Percentiles rank a stretch among this genome's conserved stretches.
These are phyloP conservation scores for Nemophila menziesii DNA, from an alignment of 257 asterid species.

Conservation along the genomic window DNA sequence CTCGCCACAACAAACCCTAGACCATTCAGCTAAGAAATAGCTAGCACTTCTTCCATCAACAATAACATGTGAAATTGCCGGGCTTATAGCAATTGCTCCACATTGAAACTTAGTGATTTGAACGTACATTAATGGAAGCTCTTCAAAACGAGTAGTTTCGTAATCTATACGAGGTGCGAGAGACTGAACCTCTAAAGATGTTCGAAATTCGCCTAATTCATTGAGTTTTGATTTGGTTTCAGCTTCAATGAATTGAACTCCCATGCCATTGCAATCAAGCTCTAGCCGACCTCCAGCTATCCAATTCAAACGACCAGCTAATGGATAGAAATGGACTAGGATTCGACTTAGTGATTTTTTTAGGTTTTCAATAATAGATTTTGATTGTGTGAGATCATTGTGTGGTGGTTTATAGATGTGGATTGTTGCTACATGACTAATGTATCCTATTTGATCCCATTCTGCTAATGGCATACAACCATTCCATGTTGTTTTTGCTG, in stretches of 20 bases:
- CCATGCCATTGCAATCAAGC: conserved; percentile 39
- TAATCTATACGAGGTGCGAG: conserved; percentile 15
- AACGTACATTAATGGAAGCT: conserved; percentile 5
- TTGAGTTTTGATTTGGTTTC: conserved; percentile 27
- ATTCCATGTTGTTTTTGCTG: conserved; percentile 35
- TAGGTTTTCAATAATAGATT: conserved; percentile 8
- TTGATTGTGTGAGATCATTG: conserved; percentile 4
- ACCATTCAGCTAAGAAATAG: conserved; percentile 13
- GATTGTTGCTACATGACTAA: conserved; percentile 45
- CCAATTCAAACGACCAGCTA: conserved; percentile 45
- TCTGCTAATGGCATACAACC: conserved; percentile 25
- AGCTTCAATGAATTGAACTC: conserved; percentile 36
- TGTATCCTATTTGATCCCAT: conserved; percentile 42
- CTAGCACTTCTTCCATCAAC: conserved; percentile 12
- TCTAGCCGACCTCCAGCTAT: conserved; percentile 41
- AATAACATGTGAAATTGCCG: conserved; percentile 6
- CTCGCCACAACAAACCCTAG: conserved; percentile 19
- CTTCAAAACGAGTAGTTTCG: background rate
- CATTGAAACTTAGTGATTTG: conserved; percentile 15
- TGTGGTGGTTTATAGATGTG: conserved; percentile 29
- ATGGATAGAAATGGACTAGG: conserved; percentile 36
- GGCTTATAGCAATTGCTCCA: conserved; percentile 13
- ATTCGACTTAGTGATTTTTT: conserved; percentile 29
- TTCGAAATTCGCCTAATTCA: conserved; percentile 48
- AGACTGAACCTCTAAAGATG: conserved; percentile 17